Evolutionary conservation across 139 green algal genomes (phyloP), one percentile per base, ranked within the genome.

Genomic region (Nannochloris sp.): DNA sequence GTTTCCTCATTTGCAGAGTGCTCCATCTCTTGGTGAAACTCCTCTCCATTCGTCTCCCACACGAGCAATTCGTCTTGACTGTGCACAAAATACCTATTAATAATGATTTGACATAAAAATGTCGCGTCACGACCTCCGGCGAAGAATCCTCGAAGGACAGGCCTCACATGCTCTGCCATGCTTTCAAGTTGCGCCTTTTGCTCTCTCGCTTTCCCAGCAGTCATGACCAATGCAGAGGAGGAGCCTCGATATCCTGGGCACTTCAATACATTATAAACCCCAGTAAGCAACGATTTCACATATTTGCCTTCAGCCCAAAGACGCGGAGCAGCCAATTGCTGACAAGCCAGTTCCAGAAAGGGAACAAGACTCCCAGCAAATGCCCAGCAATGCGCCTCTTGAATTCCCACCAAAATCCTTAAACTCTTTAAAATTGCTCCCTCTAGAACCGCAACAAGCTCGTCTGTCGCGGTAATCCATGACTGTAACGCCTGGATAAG

Each of bases 381-480:
- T 48, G 56, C 85, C 81, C 87, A 95, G 0, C 90, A 90, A 70
- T 96, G 89, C 54, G 68, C 73, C 36, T 88, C 78, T 54, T 86
- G 81, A 10, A 92, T 50, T 62, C 86, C 73, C 2, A 51, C 48
- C 29, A 90, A 66, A 29, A 74, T 84, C 62, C 94, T 96, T 4
- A 88, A 48, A 48, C 95, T 72, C 71, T 96, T 95, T 4, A 95
- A 61, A 8, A 83, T 50, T n/a, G 70, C 82, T 0, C 84, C 51
- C 36, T 89, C 80, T 37, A 88, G 53, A 83, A 93, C 86, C 37
- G 79, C 80, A 1, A 57, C 44, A 44, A 83, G 62, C 53, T 82
- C 71, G 60, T 60, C 73, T 37, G 48, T 67, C 14, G 6, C 21
- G 18, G 31, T 18, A 18, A 55, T 16, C 27, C 23, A 62, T 34